Conservation (phyloP, 441 rosid genomes). For the Eruca vesicaria region DNA sequence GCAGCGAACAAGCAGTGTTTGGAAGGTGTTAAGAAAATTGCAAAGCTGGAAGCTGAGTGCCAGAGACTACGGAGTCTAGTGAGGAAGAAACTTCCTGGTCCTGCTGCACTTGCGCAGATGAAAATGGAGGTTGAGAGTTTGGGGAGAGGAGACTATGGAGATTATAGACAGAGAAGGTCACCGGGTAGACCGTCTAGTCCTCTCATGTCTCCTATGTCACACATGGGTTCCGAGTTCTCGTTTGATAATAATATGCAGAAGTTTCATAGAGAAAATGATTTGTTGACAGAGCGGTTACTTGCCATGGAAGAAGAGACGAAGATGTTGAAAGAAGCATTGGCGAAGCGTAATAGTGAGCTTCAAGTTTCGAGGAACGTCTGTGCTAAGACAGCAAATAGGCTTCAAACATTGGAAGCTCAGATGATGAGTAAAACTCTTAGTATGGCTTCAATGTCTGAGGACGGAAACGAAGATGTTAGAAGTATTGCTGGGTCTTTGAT, state of each 20-base stretch:
- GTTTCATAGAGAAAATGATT: slow-evolving; percentile 73
- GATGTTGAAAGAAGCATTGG: slow-evolving; percentile 95
- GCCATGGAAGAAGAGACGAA: slow-evolving; percentile 97
- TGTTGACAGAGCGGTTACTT: slow-evolving; percentile 72
- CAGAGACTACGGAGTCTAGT: slow-evolving; percentile 88
- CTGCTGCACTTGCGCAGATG: slow-evolving; percentile 99
- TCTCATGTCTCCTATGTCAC: slow-evolving; percentile 51
- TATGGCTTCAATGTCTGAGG: slow-evolving; percentile 83
- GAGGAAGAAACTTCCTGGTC: slow-evolving; percentile 95
- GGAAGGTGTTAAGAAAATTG: slow-evolving; percentile 87
- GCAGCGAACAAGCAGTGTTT: slow-evolving; percentile 80
- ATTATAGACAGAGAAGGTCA: slow-evolving; percentile 61
- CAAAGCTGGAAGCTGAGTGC: slow-evolving; percentile 93
- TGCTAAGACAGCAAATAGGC: slow-evolving; percentile 74
- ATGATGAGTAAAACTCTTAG: slow-evolving; percentile 80
- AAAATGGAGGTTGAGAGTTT: slow-evolving; percentile 91
- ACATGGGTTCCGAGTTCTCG: slow-evolving; percentile 60
- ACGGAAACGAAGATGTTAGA: slow-evolving; percentile 80
- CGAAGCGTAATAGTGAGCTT: slow-evolving; percentile 86
- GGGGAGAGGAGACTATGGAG: slow-evolving; percentile 84
- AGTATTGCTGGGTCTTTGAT: slow-evolving; percentile 80
- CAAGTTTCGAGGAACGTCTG: slow-evolving; percentile 87
- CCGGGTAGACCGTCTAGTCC: slow-evolving; percentile 71
- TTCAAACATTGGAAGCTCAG: slow-evolving; percentile 76
- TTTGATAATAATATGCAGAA: slow-evolving; percentile 67